Percentiles rank a stretch among this genome's conserved stretches.
These are phyloP conservation scores for Xanthoconium stramineum DNA, from an alignment of 768 basidiomycete genomes.

Conservation along the genomic window DNA sequence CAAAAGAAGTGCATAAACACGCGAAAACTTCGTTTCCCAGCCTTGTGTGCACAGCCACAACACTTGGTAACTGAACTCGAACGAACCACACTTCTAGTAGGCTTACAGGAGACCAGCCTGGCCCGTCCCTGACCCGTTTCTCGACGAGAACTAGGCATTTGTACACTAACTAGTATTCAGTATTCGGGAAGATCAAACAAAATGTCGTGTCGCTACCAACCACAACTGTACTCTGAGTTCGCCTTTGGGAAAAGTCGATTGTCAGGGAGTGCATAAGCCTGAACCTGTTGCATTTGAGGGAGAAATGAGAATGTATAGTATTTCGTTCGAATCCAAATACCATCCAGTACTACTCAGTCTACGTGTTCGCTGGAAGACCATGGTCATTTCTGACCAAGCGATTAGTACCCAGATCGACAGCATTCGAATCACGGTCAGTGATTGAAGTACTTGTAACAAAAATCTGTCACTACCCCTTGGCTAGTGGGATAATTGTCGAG, in stretches of 20 bases:
- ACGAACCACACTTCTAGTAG: no score
- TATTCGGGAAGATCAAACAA: constrained; percentile 34
- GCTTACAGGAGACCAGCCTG: constrained; percentile 37
- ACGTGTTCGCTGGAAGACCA: no score
- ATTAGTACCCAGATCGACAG: no score
- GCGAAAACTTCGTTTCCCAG: constrained; percentile 33
- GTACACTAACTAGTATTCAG: no score
- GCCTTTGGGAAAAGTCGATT: constrained; percentile 47
- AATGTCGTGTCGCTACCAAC: constrained; percentile 63
- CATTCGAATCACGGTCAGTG: no score
- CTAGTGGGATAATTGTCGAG: no score
- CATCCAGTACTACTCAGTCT: no score
- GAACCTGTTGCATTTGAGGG: constrained; percentile 39
- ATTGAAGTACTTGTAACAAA: no score
- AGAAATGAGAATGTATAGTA: constrained; percentile 59
- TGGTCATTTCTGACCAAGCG: no score
- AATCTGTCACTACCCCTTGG: no score
- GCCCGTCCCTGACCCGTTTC: constrained; percentile 50
- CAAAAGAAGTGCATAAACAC: constrained; percentile 25
- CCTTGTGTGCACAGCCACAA: constrained; percentile 22
- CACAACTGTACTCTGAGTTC: constrained; percentile 32
- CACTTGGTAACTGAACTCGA: neutral
- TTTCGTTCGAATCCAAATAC: constrained; percentile 25
- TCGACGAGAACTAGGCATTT: constrained; percentile 48
- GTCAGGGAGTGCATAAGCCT: constrained; percentile 57